Evolutionary conservation across 169 alveolate species (phyloP).

Genomic region (Blepharisma undulans): DNA sequence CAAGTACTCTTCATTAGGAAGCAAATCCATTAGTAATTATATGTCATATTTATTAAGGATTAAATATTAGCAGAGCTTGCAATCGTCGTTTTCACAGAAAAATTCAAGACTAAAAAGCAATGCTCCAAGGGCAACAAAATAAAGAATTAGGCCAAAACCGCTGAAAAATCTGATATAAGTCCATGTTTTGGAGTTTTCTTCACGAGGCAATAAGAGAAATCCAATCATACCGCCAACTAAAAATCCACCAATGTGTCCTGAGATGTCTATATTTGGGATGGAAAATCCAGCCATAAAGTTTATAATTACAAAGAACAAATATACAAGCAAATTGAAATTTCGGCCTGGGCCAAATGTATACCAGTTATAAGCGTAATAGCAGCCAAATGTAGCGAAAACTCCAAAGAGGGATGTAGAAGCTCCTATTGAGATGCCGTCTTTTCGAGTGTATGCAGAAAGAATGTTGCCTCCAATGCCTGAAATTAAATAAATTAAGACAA

Average conservation of each 20-base stretch:
- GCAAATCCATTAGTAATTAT: background rate
- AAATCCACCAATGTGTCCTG: constrained; percentile 38
- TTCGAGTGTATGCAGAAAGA: background rate
- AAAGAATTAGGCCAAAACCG: background rate
- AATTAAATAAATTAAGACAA: constrained; percentile 1
- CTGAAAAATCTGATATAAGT: background rate
- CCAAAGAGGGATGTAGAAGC: constrained; percentile 40
- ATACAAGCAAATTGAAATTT: constrained; percentile 24
- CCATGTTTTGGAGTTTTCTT: constrained; percentile 24
- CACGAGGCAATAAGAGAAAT: constrained; percentile 19
- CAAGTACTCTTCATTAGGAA: constrained; percentile 33
- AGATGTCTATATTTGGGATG: background rate
- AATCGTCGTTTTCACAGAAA: background rate
- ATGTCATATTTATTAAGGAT: background rate
- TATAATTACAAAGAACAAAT: constrained; percentile 1
- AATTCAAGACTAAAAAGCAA: background rate
- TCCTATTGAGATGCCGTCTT: background rate
- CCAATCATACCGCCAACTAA: constrained; percentile 21
- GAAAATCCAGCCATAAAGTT: background rate
- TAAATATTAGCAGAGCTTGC: background rate
- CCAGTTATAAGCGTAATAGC: constrained; percentile 31
- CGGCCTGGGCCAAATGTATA: constrained; percentile 34
- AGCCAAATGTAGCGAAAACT: constrained; percentile 20
- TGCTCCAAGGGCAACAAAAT: background rate
- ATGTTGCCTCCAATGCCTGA: constrained; percentile 38